Evolutionary conservation across 257 asterid species (phyloP).

Genomic region (Solanum lycopersicoides): DNA sequence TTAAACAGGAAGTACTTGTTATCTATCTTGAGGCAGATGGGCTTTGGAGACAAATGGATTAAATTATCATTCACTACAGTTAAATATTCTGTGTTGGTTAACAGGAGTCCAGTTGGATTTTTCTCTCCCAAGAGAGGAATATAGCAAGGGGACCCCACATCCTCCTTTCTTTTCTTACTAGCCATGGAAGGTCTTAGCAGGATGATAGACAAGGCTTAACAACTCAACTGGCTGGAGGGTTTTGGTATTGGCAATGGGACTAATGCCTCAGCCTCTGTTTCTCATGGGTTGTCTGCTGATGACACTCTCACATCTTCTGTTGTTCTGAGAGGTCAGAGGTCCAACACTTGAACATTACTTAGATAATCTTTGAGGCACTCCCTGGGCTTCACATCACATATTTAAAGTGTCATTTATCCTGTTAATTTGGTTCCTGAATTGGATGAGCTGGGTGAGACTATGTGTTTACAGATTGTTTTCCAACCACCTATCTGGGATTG

Average conservation of each 20-base stretch:
- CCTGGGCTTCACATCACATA: not conserved
- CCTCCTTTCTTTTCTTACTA: not conserved
- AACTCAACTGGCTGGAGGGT: not conserved
- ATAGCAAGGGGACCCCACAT: not conserved
- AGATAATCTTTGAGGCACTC: not conserved
- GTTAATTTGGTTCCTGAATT: not conserved
- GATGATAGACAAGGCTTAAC: not conserved
- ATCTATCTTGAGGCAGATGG: not conserved
- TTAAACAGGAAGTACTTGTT: not conserved
- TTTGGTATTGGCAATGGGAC: not conserved
- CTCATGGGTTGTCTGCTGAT: not conserved
- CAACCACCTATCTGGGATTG: not conserved
- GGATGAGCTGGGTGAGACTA: not conserved
- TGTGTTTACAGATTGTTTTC: not conserved
- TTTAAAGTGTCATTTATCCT: not conserved
- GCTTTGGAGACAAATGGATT: not conserved
- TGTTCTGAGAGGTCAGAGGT: not conserved
- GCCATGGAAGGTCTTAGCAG: not conserved
- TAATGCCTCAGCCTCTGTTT: not conserved
- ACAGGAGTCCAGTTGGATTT: not conserved
- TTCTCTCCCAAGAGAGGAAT: not conserved
- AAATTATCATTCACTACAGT: not conserved
- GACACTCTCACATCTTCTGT: not conserved
- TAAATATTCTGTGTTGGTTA: not conserved
- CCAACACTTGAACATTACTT: not conserved